Base-by-base conservation (phyloP, 176 grass and related monocot species). In the sorghum (Sorghum bicolor) region DNA sequence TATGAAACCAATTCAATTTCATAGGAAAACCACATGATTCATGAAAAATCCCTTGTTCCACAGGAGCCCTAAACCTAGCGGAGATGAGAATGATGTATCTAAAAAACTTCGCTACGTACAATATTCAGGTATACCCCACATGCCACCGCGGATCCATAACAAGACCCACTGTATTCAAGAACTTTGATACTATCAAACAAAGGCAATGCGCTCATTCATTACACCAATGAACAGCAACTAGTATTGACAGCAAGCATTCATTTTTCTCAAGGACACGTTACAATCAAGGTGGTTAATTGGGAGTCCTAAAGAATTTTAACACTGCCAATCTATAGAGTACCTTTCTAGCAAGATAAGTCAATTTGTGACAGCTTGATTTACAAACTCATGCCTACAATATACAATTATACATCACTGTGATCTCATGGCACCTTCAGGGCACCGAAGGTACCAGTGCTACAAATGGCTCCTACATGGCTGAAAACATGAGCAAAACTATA, bases 401-500 rank as follows among this genome's bases (percentile, higher is more conserved):
- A 73, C 41, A 77, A 82, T 25, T 78, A 74, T 74, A 73, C 41
- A 77, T 50, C 62, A 53, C 19, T 38, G 30, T 16, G 38, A 68
- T 85, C 64, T 64, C 88, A 76, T n/a, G 78, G 43, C 25, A 32
- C 50, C 76, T 62, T 60, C 31, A 76, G 13, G 70, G 63, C 24
- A 3, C 1, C 29, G 14, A 25, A 55, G 53, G 10, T 40, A 83
- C 39, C 38, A 32, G 61, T 52, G 55, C 32, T 67, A 60, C 44
- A 44, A 66, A 24, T 57, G 87, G 28, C 34, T 58, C 34, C 72
- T 79, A 83, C 24, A 28, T 65, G 68, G 41, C n/a, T 71, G 8
- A 20, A 72, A 28, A 12, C 32, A 74, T n/a, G 32, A 79, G n/a
- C 15, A 75, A 44, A 79, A 89, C 70, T 73, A 38, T 65, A 67